Conservation (phyloP, 495 filamentous ascomycete genomes). For the Aspergillus cavernicola region DNA sequence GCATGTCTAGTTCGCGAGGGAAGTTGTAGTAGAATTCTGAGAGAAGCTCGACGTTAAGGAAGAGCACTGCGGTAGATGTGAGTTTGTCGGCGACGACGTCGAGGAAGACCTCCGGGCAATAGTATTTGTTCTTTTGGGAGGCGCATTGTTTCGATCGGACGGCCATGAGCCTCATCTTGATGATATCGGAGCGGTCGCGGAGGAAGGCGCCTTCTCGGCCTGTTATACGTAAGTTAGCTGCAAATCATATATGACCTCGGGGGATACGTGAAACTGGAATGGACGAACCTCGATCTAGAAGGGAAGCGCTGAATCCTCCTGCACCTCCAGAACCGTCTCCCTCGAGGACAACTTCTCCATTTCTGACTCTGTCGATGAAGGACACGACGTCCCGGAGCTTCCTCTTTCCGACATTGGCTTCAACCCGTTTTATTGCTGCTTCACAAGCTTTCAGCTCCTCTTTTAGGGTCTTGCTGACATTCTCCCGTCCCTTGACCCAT, state of each 20-base stretch:
- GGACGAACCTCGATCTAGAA: constrained; percentile 71
- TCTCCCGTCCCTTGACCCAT: constrained; percentile 80
- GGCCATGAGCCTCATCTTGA: constrained; percentile 84
- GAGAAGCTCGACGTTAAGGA: constrained; percentile 95
- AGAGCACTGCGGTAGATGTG: constrained; percentile 89
- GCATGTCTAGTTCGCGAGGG: constrained; percentile 82
- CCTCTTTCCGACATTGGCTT: constrained; percentile 68
- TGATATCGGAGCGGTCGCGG: constrained; percentile 79
- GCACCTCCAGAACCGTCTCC: constrained; percentile 79
- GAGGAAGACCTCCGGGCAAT: constrained; percentile 95
- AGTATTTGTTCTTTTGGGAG: constrained; percentile 80
- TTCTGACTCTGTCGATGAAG: constrained; percentile 86
- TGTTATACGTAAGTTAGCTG: constrained; percentile 34
- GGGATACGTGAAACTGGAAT: neutral
- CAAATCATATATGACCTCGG: no score
- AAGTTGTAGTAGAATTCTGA: constrained; percentile 98
- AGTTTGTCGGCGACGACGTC: constrained; percentile 96
- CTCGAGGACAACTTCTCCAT: constrained; percentile 77
- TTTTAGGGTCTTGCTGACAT: constrained; percentile 71
- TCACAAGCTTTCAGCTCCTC: constrained; percentile 82
- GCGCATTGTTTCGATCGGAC: constrained; percentile 85
- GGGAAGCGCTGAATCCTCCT: constrained; percentile 82
- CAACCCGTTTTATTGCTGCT: constrained; percentile 67
- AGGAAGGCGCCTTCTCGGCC: constrained; percentile 92
- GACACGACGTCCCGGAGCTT: constrained; percentile 85